phyloP scores from a whole-genome alignment of 1,284 basidiomycete genomes.

The Cryptococcus sp. region DNA sequence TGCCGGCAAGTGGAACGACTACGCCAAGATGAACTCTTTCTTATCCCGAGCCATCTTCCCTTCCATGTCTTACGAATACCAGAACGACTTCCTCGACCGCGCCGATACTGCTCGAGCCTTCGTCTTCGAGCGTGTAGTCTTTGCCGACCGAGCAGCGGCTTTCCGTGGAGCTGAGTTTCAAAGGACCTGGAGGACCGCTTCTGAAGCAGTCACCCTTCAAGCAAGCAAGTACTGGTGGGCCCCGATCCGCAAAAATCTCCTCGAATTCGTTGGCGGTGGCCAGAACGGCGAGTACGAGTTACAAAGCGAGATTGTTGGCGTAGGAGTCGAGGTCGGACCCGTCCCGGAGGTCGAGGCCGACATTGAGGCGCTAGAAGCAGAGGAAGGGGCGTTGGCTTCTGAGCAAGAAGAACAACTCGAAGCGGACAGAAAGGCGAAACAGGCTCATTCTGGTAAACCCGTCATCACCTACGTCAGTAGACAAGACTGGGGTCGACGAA shows the following conservation, averaged over 20 bases:
- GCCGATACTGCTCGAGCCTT: conserved; percentile 66
- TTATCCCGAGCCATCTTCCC: conserved; percentile 75
- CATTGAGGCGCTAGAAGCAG: conserved; percentile 32
- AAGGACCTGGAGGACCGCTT: conserved; percentile 71
- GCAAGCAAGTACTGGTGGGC: conserved; percentile 79
- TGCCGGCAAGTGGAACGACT: conserved; percentile 79
- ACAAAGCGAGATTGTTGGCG: conserved; percentile 21
- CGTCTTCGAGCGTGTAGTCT: conserved; percentile 77
- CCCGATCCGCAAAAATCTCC: conserved; percentile 68
- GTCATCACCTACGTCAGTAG: conserved; percentile 87
- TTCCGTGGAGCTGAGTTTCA: conserved; percentile 69
- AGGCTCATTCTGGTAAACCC: conserved; percentile 44
- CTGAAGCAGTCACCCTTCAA: conserved; percentile 69
- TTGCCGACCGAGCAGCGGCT: conserved; percentile 78
- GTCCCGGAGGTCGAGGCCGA: conserved; percentile 24
- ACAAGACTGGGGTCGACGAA: conserved; percentile 78
- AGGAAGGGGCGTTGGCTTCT: conserved; percentile 29
- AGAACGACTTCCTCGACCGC: conserved; percentile 61
- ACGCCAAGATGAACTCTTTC: conserved; percentile 67
- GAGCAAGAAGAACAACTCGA: conserved; percentile 25
- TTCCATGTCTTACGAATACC: conserved; percentile 61
- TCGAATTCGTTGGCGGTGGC: conserved; percentile 66
- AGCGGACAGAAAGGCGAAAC: conserved; percentile 19
- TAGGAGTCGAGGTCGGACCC: conserved; percentile 23
- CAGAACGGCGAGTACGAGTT: conserved; percentile 43